phyloP scores from a whole-genome alignment of 192 early-diverging fungal species.

The Gryganskiella cystojenkinii region DNA sequence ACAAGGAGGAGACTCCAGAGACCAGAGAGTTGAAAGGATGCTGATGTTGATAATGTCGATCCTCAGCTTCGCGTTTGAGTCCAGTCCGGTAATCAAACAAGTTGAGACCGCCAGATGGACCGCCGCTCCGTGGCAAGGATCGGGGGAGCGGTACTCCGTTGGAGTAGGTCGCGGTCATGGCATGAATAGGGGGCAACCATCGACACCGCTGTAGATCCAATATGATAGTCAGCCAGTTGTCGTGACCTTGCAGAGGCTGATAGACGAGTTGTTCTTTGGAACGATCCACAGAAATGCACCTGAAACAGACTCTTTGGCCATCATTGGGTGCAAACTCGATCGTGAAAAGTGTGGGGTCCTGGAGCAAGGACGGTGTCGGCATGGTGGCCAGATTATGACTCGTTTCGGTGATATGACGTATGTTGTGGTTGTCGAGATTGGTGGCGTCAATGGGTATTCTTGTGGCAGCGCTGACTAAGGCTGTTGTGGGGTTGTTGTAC shows the following conservation, averaged over 20 bases:
- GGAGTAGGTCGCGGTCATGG: not conserved
- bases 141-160: not conserved
- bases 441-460: too few species aligned
- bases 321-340: not conserved
- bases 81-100: slow-evolving; percentile 17
- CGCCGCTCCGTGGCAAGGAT: not conserved
- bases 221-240: not conserved
- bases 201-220: too few species aligned
- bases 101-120: slow-evolving; percentile 6
- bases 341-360: not conserved
- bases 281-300: not conserved
- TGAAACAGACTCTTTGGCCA: not conserved
- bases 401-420: too few species aligned
- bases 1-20: too few species aligned
- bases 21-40: too few species aligned
- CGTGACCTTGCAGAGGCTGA: not conserved
- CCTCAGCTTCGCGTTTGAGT: too few species aligned
- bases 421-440: too few species aligned
- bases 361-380: too few species aligned
- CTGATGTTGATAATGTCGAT: too few species aligned
- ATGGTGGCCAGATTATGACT: too few species aligned
- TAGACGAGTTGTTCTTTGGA: not conserved
- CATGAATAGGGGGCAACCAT: too few species aligned
- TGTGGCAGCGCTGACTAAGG: too few species aligned
- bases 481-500: not conserved